Percentiles rank a stretch among this genome's conserved stretches.
Conservation (phyloP, 768 basidiomycete species). For the Collybia sp. region DNA sequence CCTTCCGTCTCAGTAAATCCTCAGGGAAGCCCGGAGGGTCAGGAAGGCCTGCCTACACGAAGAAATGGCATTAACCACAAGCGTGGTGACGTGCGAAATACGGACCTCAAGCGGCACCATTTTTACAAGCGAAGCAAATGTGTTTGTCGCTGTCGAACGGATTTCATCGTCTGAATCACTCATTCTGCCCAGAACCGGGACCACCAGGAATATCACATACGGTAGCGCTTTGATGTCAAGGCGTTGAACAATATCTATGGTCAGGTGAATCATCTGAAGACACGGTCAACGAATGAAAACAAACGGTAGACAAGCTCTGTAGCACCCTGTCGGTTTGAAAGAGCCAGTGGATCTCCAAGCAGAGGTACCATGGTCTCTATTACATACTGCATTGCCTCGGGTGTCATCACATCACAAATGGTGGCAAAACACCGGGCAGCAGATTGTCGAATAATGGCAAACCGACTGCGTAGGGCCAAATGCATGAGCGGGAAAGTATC, state of each 20-base stretch:
- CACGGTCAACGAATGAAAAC: constrained; percentile 25
- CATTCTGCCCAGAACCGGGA: constrained; percentile 96
- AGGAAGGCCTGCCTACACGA: constrained; percentile 82
- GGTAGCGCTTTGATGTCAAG: constrained; percentile 94
- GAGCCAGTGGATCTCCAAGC: constrained; percentile 70
- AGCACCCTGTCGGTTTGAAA: constrained; percentile 82
- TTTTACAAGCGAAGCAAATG: constrained; percentile 94
- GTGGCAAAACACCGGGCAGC: constrained; percentile 86
- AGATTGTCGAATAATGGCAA: constrained; percentile 85
- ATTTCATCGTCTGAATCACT: constrained; percentile 91
- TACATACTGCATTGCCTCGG: constrained; percentile 85
- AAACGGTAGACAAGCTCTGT: constrained; percentile 88
- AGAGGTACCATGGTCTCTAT: constrained; percentile 80
- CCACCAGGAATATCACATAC: constrained; percentile 95
- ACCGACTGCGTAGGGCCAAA: constrained; percentile 77
- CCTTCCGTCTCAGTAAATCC: constrained; percentile 80
- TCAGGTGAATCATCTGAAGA: constrained; percentile 9
- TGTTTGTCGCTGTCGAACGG: constrained; percentile 91
- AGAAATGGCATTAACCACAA: background rate
- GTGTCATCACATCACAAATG: constrained; percentile 80
- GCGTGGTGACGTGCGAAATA: background rate
- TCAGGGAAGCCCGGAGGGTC: constrained; percentile 91
- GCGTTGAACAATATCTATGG: constrained; percentile 80
- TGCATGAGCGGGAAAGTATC: constrained; percentile 75
- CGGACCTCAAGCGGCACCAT: constrained; percentile 96